Base-by-base conservation (phyloP, 2,329 filamentous ascomycete genomes). In the Akanthomyces dipterigenus region DNA sequence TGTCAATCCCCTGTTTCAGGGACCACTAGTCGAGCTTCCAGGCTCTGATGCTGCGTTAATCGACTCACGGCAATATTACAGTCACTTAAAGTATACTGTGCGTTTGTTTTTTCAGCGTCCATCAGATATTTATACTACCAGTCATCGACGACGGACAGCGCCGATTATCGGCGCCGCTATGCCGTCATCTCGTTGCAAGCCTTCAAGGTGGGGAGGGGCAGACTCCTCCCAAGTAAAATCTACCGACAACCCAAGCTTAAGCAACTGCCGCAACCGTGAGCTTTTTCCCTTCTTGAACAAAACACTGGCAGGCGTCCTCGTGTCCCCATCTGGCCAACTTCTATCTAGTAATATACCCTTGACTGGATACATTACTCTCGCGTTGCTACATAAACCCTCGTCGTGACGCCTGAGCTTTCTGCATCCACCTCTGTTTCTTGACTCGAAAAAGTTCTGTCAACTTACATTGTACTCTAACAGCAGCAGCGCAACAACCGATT, bases 301-400 rank as follows among this genome's bases (percentile, higher is more conserved):
- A 24, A 38, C 40, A n/a, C 54, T 28, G 40, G 24, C 49, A 22
- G 16, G 11, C 24, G n/a, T 31, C 50, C 6, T 61, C 36, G 42
- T 24, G 42, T 55, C 31, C 59, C 59, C 31, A 6, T 34, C 36
- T 43, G 24, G 20, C 60, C 36, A 56, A 43, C 28, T 48, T 55
- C 53, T 48, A 62, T 62, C 53, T 62, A 62, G 60, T 62, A 62
- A 62, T 62, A 62, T 51, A 62, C 53, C 53, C 54, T 57, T 46
- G 53, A 56, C 38, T 40, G 38, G 60, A 50, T 45, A 51, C 53
- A 24, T 57, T 62, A 51, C 54, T 51, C 38, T 57, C 40, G 53
- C 53, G 50, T 60, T 46, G 22, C 58, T 60, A 54, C 40, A 60
- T 60, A 59, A 54, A 43, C 46, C 51, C 53, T 49, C 60, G 53